Percentiles rank a stretch among this genome's conserved stretches.
phyloP scores from a whole-genome alignment of 768 basidiomycete species.

The Panus rudis region DNA sequence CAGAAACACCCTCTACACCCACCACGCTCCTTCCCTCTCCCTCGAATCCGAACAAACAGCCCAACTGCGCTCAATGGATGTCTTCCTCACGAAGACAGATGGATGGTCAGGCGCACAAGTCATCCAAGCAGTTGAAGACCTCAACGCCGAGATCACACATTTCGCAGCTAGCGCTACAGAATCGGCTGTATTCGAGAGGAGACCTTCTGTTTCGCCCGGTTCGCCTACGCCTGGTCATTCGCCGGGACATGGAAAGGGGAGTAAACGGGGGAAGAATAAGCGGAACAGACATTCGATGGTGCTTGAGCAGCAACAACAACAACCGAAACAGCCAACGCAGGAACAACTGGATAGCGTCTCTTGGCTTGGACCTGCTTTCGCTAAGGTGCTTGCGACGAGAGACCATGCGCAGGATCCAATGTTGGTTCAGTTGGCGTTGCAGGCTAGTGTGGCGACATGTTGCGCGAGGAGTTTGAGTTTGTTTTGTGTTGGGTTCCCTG shows the following conservation, averaged over 20 bases:
- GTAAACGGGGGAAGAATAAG: slow-evolving; percentile 5
- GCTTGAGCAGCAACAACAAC: slow-evolving; percentile 31
- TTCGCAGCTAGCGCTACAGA: slow-evolving; percentile 73
- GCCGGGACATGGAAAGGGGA: slow-evolving; percentile 6
- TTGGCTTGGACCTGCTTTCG: slow-evolving; percentile 57
- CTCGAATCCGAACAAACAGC: slow-evolving; percentile 48
- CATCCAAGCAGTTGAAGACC: slow-evolving; percentile 70
- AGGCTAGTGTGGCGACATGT: slow-evolving; percentile 62
- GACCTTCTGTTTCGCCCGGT: neutral
- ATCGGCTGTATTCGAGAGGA: slow-evolving; percentile 35
- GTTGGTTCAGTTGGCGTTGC: slow-evolving; percentile 68
- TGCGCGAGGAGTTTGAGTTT: slow-evolving; percentile 59
- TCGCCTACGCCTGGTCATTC: neutral
- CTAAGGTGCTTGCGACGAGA: slow-evolving; percentile 50
- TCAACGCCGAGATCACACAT: slow-evolving; percentile 77
- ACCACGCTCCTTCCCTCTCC: slow-evolving; percentile 12
- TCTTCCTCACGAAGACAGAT: slow-evolving; percentile 69
- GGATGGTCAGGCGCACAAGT: slow-evolving; percentile 71
- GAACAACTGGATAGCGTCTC: slow-evolving; percentile 48
- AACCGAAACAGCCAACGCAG: slow-evolving; percentile 38
- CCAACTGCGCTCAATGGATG: slow-evolving; percentile 50
- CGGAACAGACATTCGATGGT: slow-evolving; percentile 4
- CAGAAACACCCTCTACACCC: slow-evolving; percentile 17
- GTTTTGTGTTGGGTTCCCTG: slow-evolving; percentile 70
- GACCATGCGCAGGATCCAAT: slow-evolving; percentile 74